Evolutionary conservation across 257 asterid species (phyloP).

Genomic region (Henckelia pumila): DNA sequence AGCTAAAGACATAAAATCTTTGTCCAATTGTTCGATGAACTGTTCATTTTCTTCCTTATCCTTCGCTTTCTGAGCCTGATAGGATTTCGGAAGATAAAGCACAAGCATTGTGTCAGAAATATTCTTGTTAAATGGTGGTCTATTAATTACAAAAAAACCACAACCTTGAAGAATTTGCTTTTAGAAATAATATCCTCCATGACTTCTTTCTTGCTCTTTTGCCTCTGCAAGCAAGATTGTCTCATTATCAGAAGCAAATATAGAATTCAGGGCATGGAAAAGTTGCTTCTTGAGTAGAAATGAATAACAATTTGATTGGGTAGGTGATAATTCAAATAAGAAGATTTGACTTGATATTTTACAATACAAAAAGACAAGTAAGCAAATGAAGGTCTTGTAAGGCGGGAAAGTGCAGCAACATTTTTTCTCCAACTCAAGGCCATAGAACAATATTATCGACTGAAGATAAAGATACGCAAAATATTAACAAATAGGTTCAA

Average conservation of each 20-base stretch:
- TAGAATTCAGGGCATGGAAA: not conserved
- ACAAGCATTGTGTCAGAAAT: constrained; percentile 7
- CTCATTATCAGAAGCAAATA: constrained; percentile 29
- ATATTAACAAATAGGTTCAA: not conserved
- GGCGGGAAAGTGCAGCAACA: not conserved
- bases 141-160: constrained; percentile 22
- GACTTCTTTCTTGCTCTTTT: constrained; percentile 90
- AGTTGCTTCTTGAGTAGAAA: not conserved
- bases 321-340: not conserved
- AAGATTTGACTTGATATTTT: not conserved
- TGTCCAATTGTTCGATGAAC: constrained; percentile 71
- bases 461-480: not conserved
- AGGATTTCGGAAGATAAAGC: constrained; percentile 25
- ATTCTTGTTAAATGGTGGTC: constrained; percentile 15
- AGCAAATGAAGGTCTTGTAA: not conserved
- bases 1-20: constrained; percentile 64
- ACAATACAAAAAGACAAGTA: not conserved
- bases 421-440: not conserved
- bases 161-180: constrained; percentile 95
- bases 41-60: constrained; percentile 84
- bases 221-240: constrained; percentile 53
- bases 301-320: not conserved
- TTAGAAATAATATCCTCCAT: constrained; percentile 82
- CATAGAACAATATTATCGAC: not conserved
- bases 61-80: constrained; percentile 92